Evolutionary conservation across 345 rosid genomes (phyloP), one percentile per base, ranked within the genome.

Genomic region (Corchorus capsularis): DNA sequence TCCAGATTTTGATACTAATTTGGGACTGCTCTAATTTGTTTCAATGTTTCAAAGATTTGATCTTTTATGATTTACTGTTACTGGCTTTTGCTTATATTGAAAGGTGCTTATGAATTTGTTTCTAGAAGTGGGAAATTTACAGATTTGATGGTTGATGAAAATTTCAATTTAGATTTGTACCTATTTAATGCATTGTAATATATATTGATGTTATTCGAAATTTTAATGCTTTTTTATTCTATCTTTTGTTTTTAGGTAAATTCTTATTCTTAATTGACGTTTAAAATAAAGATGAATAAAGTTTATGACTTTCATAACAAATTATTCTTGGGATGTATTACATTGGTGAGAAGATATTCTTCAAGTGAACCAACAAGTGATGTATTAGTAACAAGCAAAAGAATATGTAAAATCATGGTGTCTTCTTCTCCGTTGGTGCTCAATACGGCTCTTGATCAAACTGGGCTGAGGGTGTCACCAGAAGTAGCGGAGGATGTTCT

Each of bases 401-500:
- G 67, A 47, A 81, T 91, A 69, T 88, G 89, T 73, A 89, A 90
- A 78, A 83, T 93, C 47, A 76, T 94, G 93, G 85, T 91, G 86
- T 88, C 93, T 45, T 86, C 90, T 14, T 90, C 95, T 0, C 75
- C 83, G 4, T 60, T 63, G 6, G 87, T 89, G 37, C 93, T 94
- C 60, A 88, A 91, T 39, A 79, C 98, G n/a, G 92, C 87, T 54
- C 87, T 94, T 46, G 85, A 86, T 72, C 97, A 94, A 86, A 82
- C 85, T 49, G 92, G 97, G 22, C 37, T 89, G 41, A 79, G 84
- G 75, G 85, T 85, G 35, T 83, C 93, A n/a, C 81, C 76, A 0
- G 92, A 90, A 79, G 83, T 86, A 32, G 98, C 82, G 6, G 98
- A 93, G 81, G 78, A 83, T 73, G 90, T 94, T 45, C 88, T 94